Base-by-base conservation (phyloP, 163 green algal species). In the Trebouxia gelatinosa region DNA sequence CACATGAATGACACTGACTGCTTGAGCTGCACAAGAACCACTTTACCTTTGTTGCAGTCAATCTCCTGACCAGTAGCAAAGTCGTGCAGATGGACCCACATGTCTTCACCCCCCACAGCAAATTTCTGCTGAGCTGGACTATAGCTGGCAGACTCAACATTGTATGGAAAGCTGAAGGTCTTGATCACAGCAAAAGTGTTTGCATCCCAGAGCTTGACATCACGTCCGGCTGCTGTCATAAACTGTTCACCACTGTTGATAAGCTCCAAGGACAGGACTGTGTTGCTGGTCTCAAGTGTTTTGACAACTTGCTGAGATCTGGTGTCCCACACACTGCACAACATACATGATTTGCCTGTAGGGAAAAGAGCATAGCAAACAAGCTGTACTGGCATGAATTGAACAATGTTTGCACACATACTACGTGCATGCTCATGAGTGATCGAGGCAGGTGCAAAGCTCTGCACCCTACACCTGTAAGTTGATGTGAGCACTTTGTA, bases 21-120 rank as follows among this genome's bases (percentile, higher is more conserved):
- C n/a, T n/a, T n/a, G n/a, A n/a, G n/a, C n/a, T n/a, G n/a, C n/a
- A n/a, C n/a, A n/a, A n/a, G n/a, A n/a, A n/a, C n/a, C n/a, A n/a
- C n/a, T n/a, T 38, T 54, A 87, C 84, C 96, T 82, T 95, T 97
- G 83, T 95, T 92, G 57, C 86, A 89, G 70, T 98, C 94, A 70
- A 98, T 65, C 84, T 95, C 89, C 79, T 92, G 70, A 6, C 91
- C 93, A 28, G 85, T 93, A 23, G 93, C 84, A 50, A 83, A 93
- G 83, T 96, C 89, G 85, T 96, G 91, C 61, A 99, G 71, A 62
- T 95, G 93, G 51, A 98, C 94, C 93, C 95, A 98, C 96, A 99
- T 98, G 89, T 99, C 96, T 50, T 88, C 88, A 17, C 96, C 96
- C n/a, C 94, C 96, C 23, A 85, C 87, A 19, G 51, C 64, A 72